Evolutionary conservation across 805 yeast species (phyloP).

Genomic region (Barnettozyma sucrosica): DNA sequence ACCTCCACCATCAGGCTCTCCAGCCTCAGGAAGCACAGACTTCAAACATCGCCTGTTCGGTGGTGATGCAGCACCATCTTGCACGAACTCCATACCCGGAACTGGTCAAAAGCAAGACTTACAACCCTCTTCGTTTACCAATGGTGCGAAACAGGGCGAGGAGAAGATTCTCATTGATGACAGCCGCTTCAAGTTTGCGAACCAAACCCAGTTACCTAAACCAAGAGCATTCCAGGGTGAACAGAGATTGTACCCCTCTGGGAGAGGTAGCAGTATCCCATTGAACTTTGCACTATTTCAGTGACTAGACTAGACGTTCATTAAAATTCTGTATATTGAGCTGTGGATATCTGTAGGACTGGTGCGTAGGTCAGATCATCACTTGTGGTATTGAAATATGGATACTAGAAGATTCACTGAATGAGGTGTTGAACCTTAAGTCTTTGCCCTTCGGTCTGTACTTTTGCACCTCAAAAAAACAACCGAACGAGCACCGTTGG

Average conservation of each 20-base stretch:
- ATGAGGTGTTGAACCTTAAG: too few species aligned
- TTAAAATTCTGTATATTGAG: not conserved
- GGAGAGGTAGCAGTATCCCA: conserved; percentile 90
- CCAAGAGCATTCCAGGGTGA: conserved; percentile 77
- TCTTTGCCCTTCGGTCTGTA: too few species aligned
- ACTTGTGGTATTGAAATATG: too few species aligned
- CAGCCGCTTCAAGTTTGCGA: conserved; percentile 29
- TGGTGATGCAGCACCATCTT: conserved; percentile 6
- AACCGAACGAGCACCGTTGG: too few species aligned
- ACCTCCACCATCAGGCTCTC: conserved; percentile 11
- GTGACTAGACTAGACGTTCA: not conserved
- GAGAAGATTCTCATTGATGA: conserved; percentile 39
- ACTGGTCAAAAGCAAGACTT: conserved; percentile 18
- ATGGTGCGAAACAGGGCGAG: conserved; percentile 21
- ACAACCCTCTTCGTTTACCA: conserved; percentile 25
- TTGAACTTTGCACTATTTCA: conserved; percentile 43
- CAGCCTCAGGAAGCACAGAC: conserved; percentile 11
- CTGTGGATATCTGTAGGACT: too few species aligned
- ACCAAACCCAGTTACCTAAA: conserved; percentile 67
- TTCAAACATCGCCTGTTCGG: conserved; percentile 21
- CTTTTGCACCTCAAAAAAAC: too few species aligned
- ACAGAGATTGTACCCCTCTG: conserved; percentile 85
- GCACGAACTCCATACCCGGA: conserved; percentile 16
- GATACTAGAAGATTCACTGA: too few species aligned
- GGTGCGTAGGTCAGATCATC: too few species aligned